phyloP scores from a whole-genome alignment of 208 protist genomes.

The Leishmania tropica region DNA sequence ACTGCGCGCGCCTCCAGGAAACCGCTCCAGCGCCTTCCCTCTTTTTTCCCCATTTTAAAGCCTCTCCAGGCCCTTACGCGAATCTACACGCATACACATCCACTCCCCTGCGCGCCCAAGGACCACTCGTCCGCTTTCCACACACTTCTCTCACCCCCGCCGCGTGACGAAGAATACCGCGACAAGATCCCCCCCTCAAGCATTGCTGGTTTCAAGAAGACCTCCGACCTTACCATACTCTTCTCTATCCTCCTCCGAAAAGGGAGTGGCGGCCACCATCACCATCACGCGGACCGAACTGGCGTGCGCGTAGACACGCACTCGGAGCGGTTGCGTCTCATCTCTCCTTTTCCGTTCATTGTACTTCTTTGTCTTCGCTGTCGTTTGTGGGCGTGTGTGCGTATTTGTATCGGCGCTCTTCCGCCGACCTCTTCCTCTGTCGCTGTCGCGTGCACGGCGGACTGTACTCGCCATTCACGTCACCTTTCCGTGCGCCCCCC shows the following conservation, averaged over 20 bases:
- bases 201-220: too few species aligned
- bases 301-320: background rate
- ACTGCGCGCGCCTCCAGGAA: background rate
- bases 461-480: background rate
- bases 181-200: too few species aligned
- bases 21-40: background rate
- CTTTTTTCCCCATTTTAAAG: background rate
- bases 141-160: too few species aligned
- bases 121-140: too few species aligned
- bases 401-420: background rate
- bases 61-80: background rate
- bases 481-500: background rate
- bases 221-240: too few species aligned
- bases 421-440: background rate
- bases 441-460: too few species aligned
- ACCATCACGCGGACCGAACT: background rate
- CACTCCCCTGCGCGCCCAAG: background rate
- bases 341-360: slow-evolving; percentile 3
- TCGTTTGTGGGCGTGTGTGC: background rate
- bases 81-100: background rate
- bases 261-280: background rate
- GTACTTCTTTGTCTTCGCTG: background rate
- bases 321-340: background rate
- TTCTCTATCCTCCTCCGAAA: background rate
- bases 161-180: background rate